A percentile compares a stretch with the other conserved stretches of the same genome.
These are phyloP conservation scores for Catharanthus roseus DNA, from an alignment of 257 asterid genomes.

Conservation along the genomic window DNA sequence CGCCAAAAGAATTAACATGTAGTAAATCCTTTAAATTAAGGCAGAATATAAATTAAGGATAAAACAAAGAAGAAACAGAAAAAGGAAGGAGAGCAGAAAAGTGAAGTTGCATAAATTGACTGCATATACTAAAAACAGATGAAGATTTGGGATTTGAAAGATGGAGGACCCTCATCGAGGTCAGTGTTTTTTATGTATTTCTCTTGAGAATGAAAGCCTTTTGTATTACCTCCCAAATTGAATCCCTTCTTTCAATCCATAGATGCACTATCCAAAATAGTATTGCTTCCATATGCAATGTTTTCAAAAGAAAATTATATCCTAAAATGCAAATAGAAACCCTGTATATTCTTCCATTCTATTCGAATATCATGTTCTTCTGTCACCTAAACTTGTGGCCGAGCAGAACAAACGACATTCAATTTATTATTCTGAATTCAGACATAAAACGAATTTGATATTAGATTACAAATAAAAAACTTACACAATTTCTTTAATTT, in stretches of 20 bases:
- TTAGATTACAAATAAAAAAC: constrained; percentile 17
- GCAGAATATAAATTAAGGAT: not conserved
- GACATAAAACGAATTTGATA: not conserved
- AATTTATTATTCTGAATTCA: not conserved
- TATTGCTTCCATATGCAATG: not conserved
- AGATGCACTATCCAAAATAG: not conserved
- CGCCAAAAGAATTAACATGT: not conserved
- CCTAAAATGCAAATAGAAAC: not conserved
- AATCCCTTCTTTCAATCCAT: not conserved
- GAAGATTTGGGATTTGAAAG: not conserved
- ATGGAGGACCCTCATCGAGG: not conserved
- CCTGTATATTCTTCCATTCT: not conserved
- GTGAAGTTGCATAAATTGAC: not conserved
- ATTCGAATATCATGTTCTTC: not conserved
- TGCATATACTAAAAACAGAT: too few relatives aligned
- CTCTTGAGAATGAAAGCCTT: not conserved
- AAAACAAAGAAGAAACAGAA: not conserved
- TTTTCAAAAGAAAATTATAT: not conserved
- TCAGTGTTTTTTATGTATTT: not conserved
- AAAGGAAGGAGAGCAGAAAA: not conserved
- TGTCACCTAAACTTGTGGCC: not conserved
- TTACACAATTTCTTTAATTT: constrained; percentile 89
- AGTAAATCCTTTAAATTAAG: not conserved
- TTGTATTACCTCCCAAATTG: not conserved
- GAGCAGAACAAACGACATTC: not conserved